Percentiles rank a stretch among this genome's conserved stretches.
phyloP scores from a whole-genome alignment of 805 yeast genomes.

The Metschnikowia continentalis region DNA sequence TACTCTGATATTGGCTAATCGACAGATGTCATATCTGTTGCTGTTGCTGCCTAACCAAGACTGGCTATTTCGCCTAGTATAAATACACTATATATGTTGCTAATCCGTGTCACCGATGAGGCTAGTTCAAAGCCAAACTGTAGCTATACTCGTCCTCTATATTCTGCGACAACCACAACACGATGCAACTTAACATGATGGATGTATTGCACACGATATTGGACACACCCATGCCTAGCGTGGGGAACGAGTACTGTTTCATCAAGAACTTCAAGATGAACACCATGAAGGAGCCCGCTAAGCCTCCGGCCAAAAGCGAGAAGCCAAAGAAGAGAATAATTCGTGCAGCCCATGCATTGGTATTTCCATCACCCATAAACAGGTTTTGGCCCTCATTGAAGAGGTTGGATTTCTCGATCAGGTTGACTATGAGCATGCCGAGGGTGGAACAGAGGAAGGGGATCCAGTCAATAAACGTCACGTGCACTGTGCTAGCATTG shows the following conservation, averaged over 20 bases:
- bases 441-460: slow-evolving; percentile 84
- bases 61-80: neutral
- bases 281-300: slow-evolving; percentile 88
- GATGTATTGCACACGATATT: slow-evolving; percentile 77
- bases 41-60: too few relatives aligned
- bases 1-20: too few relatives aligned
- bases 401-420: slow-evolving; percentile 65
- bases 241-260: slow-evolving; percentile 77
- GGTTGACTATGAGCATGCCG: slow-evolving; percentile 81
- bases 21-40: too few relatives aligned
- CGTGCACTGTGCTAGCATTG: slow-evolving; percentile 83
- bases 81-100: slow-evolving; percentile 2
- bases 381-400: slow-evolving; percentile 36
- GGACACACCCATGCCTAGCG: slow-evolving; percentile 89
- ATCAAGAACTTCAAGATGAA: slow-evolving; percentile 78
- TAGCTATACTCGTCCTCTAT: slow-evolving; percentile 95
- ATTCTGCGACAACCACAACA: slow-evolving; percentile 91
- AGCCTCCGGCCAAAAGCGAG: slow-evolving; percentile 87
- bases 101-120: neutral
- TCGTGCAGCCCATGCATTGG: slow-evolving; percentile 90
- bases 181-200: slow-evolving; percentile 83
- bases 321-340: slow-evolving; percentile 88
- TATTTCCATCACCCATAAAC: slow-evolving; percentile 39
- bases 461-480: slow-evolving; percentile 92
- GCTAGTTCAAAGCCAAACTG: slow-evolving; percentile 64